Evolutionary conservation across 2,329 filamentous ascomycete genomes (phyloP).

Genomic region (Reticulascus tulasneorum): DNA sequence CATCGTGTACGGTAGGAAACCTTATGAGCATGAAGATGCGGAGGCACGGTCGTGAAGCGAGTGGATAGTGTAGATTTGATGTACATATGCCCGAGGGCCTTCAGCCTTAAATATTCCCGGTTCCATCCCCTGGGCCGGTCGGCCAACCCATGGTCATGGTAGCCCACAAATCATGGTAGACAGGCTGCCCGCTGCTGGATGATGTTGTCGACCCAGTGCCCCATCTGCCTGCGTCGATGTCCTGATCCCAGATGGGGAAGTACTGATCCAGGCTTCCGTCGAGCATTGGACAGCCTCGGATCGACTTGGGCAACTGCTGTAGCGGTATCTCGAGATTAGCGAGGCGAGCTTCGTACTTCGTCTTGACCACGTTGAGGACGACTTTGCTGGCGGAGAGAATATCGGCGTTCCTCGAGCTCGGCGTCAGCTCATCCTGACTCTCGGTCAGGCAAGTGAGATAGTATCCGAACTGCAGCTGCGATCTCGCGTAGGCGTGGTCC

Average conservation of each 20-base stretch:
- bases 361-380: slow-evolving; percentile 40
- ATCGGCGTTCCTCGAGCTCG: slow-evolving; percentile 30
- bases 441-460: slow-evolving; percentile 34
- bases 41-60: too few species aligned
- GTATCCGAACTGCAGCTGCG: slow-evolving; percentile 32
- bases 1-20: slow-evolving; percentile 2
- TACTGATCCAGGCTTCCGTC: slow-evolving; percentile 46
- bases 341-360: slow-evolving; percentile 40
- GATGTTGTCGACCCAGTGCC: slow-evolving; percentile 4
- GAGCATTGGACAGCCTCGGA: slow-evolving; percentile 45
- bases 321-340: slow-evolving; percentile 24
- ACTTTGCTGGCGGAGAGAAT: slow-evolving; percentile 40
- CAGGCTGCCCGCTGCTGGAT: slow-evolving; percentile 15
- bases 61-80: too few species aligned
- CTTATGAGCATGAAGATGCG: neutral
- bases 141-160: slow-evolving; percentile 46
- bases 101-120: too few species aligned
- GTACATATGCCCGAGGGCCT: too few species aligned
- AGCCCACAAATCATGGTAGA: slow-evolving; percentile 43
- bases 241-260: slow-evolving; percentile 40
- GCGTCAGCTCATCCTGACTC: slow-evolving; percentile 16
- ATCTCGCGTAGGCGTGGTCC: slow-evolving; percentile 34
- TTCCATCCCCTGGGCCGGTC: too few species aligned
- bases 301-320: slow-evolving; percentile 13
- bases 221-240: slow-evolving; percentile 18